Conservation (phyloP, 495 filamentous ascomycete genomes). For the Evernia prunastri region DNA sequence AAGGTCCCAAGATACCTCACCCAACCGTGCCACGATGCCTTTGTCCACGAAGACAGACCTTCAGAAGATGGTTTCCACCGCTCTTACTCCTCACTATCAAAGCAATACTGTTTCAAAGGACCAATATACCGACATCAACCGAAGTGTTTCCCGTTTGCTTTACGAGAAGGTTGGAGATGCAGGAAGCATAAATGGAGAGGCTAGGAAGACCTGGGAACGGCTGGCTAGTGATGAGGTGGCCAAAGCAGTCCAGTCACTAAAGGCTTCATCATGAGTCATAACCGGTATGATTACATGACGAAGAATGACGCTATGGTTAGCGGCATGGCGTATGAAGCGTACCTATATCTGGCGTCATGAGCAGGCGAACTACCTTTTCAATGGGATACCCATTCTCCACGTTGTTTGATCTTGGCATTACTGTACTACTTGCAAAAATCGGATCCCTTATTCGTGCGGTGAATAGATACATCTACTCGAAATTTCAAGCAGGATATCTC, state of each 20-base stretch:
- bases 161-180: constrained; percentile 70
- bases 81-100: constrained; percentile 69
- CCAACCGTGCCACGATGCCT: constrained; percentile 51
- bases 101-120: constrained; percentile 64
- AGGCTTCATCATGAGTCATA: constrained; percentile 5
- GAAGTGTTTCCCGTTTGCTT: constrained; percentile 72
- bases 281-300: not conserved
- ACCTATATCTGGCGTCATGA: constrained; percentile 5
- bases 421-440: not conserved
- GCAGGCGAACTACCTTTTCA: not conserved
- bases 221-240: constrained; percentile 69
- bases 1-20: constrained; percentile 50
- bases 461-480: not conserved
- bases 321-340: constrained; percentile 4
- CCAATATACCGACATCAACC: constrained; percentile 83
- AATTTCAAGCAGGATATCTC: not conserved
- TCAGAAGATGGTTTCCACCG: constrained; percentile 69
- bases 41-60: constrained; percentile 72
- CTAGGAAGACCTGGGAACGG: constrained; percentile 57
- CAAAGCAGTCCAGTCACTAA: constrained; percentile 46
- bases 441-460: not conserved
- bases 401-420: not conserved
- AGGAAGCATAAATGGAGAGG: constrained; percentile 49
- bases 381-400: not conserved
- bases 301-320: constrained; percentile 5